Percentiles rank a stretch among this genome's conserved stretches.
Evolutionary conservation across 2,329 filamentous ascomycete genomes (phyloP).

Genomic region (Calonectria montana): DNA sequence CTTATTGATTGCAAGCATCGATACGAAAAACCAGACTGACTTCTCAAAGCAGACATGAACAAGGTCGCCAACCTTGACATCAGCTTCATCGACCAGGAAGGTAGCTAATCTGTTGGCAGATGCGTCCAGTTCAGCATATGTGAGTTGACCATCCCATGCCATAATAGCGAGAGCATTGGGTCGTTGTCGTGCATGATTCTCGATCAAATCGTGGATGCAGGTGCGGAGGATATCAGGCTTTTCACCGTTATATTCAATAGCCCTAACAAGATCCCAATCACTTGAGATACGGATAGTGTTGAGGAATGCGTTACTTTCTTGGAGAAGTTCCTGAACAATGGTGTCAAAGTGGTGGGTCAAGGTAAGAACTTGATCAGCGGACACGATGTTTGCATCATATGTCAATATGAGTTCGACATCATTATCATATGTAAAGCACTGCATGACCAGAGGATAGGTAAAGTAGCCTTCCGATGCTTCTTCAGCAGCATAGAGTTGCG

Average conservation of each 20-base stretch:
- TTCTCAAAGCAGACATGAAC: slow-evolving; percentile 40
- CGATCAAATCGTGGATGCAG: slow-evolving; percentile 14
- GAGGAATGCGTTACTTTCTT: background rate
- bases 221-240: background rate
- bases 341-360: background rate
- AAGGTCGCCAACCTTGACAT: slow-evolving; percentile 6
- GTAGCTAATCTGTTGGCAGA: slow-evolving; percentile 19
- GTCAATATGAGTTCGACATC: background rate
- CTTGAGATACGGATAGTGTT: background rate
- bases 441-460: slow-evolving; percentile 1
- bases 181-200: background rate
- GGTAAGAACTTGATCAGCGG: background rate
- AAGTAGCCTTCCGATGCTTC: background rate
- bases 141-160: slow-evolving; percentile 37
- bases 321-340: background rate
- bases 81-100: background rate
- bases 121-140: slow-evolving; percentile 9
- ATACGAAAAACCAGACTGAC: slow-evolving; percentile 35
- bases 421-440: background rate
- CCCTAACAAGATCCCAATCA: background rate
- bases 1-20: slow-evolving; percentile 40
- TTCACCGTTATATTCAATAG: background rate
- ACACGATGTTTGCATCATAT: background rate
- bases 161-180: slow-evolving; percentile 3
- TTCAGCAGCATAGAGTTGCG: background rate